Base-by-base conservation (phyloP, 805 yeast genomes). In the Yamadazyma phyllophila region DNA sequence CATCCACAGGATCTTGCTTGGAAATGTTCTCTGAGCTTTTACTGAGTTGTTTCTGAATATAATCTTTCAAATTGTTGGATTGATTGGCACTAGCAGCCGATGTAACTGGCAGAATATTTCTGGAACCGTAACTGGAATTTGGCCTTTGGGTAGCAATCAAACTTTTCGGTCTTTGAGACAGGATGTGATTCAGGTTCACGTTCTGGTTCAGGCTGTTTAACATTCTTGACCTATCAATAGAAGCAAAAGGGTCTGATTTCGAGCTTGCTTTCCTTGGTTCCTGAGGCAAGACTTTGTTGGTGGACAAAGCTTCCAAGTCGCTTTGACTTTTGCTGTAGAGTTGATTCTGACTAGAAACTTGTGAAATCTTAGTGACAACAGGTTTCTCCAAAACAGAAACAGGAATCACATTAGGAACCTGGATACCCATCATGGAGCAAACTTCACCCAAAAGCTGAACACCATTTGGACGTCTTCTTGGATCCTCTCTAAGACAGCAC, bases 361-460 rank as follows among this genome's bases (percentile, higher is more conserved):
- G 35, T 10, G 37, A 31, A 16, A 4, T 40, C 2, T 33, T 4
- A 3, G 24, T 3, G 24, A 13, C 27, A 9, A 13, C 38, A 14
- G 51, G 50, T 43, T 40, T 47, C 26, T 59, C 61, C 32, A 56
- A 52, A 1, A 69, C 69, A 13, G 71, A 63, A 44, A 63, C 60
- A 2, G 77, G 77, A 34, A 69, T 59, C 63, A 77, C 68, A 47
- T 61, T 60, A 1, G 78, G 72, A 27, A 73, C 73, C 10, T 69
- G 58, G 12, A 52, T 46, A 15, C 78, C 77, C 60, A 80, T 76
- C 78, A 86, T 78, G 41, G 71, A 70, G 49, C 85, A 80, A 5
- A 85, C 69, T 60, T 85, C 91, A 41, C 81, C 87, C 26, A 87
- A 62, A 17, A 85, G 68, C 59, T 86, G 92, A 47, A 78, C 81